Percentiles rank a stretch among this genome's conserved stretches.
These are phyloP conservation scores for Porcisia hertigi DNA, from an alignment of 208 protist genomes.

Conservation along the genomic window DNA sequence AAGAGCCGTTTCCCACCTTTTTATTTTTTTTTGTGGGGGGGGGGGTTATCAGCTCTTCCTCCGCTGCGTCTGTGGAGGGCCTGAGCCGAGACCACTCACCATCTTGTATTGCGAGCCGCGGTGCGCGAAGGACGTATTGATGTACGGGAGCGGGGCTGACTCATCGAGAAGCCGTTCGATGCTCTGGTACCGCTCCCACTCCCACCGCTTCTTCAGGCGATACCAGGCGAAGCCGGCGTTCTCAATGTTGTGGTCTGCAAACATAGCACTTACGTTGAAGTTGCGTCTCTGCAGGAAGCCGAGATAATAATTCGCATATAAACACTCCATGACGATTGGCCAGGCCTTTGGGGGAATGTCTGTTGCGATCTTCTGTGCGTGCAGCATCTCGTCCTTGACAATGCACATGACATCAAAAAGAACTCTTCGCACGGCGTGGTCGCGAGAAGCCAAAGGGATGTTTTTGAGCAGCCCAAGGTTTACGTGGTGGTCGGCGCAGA, in stretches of 20 bases:
- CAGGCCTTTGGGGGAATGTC: conserved; percentile 70
- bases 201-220: conserved; percentile 80
- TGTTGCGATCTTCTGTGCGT: conserved; percentile 68
- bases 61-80: background rate
- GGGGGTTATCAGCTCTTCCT: background rate
- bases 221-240: conserved; percentile 85
- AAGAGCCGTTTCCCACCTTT: background rate
- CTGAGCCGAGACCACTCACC: conserved; percentile 26
- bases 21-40: background rate
- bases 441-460: conserved; percentile 78
- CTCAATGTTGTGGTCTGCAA: conserved; percentile 88
- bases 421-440: conserved; percentile 72
- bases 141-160: conserved; percentile 66
- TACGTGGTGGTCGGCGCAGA: conserved; percentile 89
- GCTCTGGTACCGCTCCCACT: conserved; percentile 79
- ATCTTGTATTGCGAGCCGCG: conserved; percentile 72
- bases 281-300: conserved; percentile 81
- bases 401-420: conserved; percentile 88
- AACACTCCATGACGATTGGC: conserved; percentile 86
- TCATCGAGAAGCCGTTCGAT: conserved; percentile 75
- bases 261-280: conserved; percentile 90
- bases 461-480: conserved; percentile 86
- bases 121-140: conserved; percentile 54
- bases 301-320: conserved; percentile 89
- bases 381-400: conserved; percentile 85